phyloP scores from a whole-genome alignment of 2,329 filamentous ascomycete genomes.

The Tolypocladium amazonense region DNA sequence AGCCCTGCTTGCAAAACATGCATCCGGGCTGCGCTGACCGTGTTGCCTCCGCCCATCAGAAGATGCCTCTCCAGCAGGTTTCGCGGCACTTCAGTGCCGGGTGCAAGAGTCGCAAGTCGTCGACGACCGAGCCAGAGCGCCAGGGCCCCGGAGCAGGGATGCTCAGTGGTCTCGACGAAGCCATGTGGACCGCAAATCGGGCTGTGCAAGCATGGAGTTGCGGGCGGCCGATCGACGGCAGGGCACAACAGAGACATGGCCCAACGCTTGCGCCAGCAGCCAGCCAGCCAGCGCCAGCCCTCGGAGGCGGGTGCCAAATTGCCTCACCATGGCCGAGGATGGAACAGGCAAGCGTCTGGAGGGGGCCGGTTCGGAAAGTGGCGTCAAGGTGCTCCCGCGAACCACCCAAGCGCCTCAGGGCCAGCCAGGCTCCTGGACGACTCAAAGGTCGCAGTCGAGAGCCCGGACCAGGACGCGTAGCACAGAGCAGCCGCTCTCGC shows the following conservation, averaged over 20 bases:
- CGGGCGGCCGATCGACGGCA: not conserved
- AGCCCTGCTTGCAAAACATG: not conserved
- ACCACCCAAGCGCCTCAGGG: not conserved
- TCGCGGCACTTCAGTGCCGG: not conserved
- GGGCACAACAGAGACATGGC: not conserved
- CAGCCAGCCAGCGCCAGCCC: not conserved
- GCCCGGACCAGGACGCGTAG: too few species aligned
- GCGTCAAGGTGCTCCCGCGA: not conserved
- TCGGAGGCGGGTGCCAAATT: not conserved
- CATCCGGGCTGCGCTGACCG: not conserved
- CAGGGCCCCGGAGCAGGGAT: not conserved
- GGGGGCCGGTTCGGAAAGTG: not conserved
- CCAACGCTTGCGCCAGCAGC: not conserved
- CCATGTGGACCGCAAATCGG: not conserved
- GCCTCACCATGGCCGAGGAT: not conserved
- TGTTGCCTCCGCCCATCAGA: not conserved
- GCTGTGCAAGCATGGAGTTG: not conserved
- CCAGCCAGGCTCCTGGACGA: not conserved
- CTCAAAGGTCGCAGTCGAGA: not conserved
- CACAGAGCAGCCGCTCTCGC: not conserved
- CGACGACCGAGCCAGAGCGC: not conserved
- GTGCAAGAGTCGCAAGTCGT: not conserved
- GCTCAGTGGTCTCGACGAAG: not conserved
- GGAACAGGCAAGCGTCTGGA: not conserved
- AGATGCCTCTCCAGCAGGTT: not conserved